A percentile compares a stretch with the other conserved stretches of the same genome.
Conservation (phyloP, 768 basidiomycete genomes). For the Mycena galopus region DNA sequence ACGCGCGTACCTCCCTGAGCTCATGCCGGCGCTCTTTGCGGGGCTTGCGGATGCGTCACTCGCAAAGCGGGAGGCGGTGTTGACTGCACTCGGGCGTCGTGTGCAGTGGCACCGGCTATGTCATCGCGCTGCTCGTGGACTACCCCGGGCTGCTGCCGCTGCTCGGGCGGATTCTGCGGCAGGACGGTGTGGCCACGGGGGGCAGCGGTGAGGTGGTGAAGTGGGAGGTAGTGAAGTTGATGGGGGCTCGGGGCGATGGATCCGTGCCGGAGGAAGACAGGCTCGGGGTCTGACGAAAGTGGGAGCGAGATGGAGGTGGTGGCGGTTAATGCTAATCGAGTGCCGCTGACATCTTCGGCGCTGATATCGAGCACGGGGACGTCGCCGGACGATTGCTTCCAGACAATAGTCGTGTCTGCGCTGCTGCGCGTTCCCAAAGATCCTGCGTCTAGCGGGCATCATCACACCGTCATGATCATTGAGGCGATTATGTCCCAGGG, state of each 20-base stretch:
- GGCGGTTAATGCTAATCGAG: slow-evolving; percentile 75
- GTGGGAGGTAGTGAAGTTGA: slow-evolving; percentile 92
- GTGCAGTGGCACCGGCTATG: slow-evolving; percentile 95
- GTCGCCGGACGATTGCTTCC: slow-evolving; percentile 95
- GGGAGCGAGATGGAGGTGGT: slow-evolving; percentile 69
- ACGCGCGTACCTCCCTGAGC: slow-evolving; percentile 82
- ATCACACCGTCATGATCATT: slow-evolving; percentile 94
- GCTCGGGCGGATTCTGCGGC: slow-evolving; percentile 85
- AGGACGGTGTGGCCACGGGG: slow-evolving; percentile 5
- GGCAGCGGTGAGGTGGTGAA: slow-evolving; percentile 66
- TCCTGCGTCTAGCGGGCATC: slow-evolving; percentile 85
- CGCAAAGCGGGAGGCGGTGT: slow-evolving; percentile 91
- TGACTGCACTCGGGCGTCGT: slow-evolving; percentile 97
- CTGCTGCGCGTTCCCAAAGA: slow-evolving; percentile 91
- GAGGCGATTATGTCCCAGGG: slow-evolving; percentile 99
- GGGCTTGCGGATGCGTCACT: slow-evolving; percentile 89
- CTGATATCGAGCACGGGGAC: slow-evolving; percentile 68
- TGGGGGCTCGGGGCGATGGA: slow-evolving; percentile 95
- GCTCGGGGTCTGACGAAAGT: slow-evolving; percentile 32
- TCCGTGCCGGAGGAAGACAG: slow-evolving; percentile 89
- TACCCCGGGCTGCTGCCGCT: slow-evolving; percentile 90
- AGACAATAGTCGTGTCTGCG: slow-evolving; percentile 93
- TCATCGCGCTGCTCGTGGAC: slow-evolving; percentile 92
- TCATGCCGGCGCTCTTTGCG: slow-evolving; percentile 91
- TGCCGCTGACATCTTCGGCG: slow-evolving; percentile 61